These are phyloP conservation scores for Epichloe sylvatica DNA, from an alignment of 2,329 filamentous ascomycete species.

Conservation along the genomic window DNA sequence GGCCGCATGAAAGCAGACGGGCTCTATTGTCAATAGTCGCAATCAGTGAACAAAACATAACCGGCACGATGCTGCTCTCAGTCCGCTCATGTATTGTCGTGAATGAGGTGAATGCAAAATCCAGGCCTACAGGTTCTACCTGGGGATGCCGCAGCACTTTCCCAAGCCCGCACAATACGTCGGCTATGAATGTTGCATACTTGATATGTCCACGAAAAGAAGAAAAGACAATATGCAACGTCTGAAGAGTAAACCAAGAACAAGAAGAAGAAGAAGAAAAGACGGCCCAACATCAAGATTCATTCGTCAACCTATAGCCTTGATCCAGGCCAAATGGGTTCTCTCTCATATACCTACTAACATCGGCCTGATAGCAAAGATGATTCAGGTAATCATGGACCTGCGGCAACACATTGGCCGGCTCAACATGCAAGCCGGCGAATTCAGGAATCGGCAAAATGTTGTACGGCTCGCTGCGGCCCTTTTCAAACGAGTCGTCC, in stretches of 20 bases:
- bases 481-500: conserved; percentile 75
- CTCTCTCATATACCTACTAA: conserved; percentile 46
- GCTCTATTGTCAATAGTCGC: background rate
- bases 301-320: conserved; percentile 10
- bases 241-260: background rate
- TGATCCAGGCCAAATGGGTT: conserved; percentile 33
- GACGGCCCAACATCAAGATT: background rate
- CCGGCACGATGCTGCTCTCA: too few species aligned
- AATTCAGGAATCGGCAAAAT: conserved; percentile 73
- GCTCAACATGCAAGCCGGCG: conserved; percentile 28
- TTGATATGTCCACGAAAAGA: background rate
- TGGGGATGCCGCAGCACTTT: background rate
- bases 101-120: too few species aligned
- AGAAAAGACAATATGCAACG: background rate
- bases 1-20: background rate
- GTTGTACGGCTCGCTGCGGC: conserved; percentile 69
- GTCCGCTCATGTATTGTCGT: too few species aligned
- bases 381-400: conserved; percentile 49
- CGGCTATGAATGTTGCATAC: too few species aligned
- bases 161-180: background rate
- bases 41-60: too few species aligned
- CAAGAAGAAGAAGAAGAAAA: background rate
- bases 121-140: background rate
- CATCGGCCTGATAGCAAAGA: conserved; percentile 39
- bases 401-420: conserved; percentile 34